Conservation (phyloP, 306 rosid genomes). For the Cucumis hystrix region DNA sequence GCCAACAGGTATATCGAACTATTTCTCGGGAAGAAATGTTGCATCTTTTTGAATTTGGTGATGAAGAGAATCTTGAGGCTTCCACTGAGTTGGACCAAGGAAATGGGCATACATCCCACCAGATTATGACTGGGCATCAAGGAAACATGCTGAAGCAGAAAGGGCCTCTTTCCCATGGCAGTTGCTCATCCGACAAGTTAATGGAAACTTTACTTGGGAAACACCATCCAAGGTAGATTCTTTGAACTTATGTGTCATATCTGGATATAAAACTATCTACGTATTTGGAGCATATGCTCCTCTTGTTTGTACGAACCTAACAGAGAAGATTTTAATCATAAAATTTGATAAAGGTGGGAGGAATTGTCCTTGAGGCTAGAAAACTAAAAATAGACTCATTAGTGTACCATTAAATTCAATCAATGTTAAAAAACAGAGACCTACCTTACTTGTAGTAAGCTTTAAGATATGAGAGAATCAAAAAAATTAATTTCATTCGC, state of each 20-base stretch:
- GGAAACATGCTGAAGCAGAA: conserved; percentile 37
- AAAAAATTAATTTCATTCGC: too few species aligned
- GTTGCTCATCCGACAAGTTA: conserved; percentile 67
- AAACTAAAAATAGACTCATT: background rate
- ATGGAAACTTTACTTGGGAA: conserved; percentile 80
- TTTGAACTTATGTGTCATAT: background rate
- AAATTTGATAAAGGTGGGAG: background rate
- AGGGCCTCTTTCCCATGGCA: conserved; percentile 53
- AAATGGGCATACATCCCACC: conserved; percentile 20
- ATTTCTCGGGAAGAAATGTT: conserved; percentile 94
- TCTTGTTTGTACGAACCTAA: background rate
- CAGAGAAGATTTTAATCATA: background rate
- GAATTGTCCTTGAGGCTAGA: background rate
- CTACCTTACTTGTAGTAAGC: too few species aligned
- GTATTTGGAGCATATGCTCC: background rate
- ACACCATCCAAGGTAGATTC: conserved; percentile 63
- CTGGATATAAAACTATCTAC: background rate
- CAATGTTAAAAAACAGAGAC: background rate
- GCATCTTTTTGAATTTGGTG: conserved; percentile 96
- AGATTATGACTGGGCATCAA: conserved; percentile 18
- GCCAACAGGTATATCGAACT: conserved; percentile 88
- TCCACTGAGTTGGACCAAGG: conserved; percentile 37
- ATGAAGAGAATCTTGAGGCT: conserved; percentile 72
- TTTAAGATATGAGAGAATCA: too few species aligned
- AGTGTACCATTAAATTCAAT: background rate